Evolutionary conservation across 495 filamentous ascomycete genomes (phyloP).

Genomic region (Tuber umbilicatum): DNA sequence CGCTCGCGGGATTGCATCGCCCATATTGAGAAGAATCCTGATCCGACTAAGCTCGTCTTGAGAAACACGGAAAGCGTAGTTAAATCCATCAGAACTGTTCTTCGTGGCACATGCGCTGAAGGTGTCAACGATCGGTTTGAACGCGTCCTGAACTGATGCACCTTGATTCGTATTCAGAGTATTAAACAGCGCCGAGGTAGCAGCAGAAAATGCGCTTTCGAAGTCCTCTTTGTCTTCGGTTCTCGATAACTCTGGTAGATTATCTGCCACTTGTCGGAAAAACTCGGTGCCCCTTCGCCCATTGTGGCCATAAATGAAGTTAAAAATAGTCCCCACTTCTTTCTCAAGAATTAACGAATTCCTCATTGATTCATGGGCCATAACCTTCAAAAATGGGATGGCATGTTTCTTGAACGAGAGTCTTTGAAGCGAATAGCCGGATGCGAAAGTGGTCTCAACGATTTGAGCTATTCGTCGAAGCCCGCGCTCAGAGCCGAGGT

Average conservation of each 20-base stretch:
- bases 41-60: constrained; percentile 32
- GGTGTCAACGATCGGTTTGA: constrained; percentile 19
- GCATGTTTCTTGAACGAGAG: constrained; percentile 31
- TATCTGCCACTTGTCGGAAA: constrained; percentile 40
- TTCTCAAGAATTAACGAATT: constrained; percentile 53
- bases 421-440: constrained; percentile 8
- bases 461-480: constrained; percentile 28
- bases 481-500: constrained; percentile 31
- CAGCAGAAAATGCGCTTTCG: constrained; percentile 23
- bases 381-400: constrained; percentile 50
- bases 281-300: constrained; percentile 48
- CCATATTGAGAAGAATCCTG: constrained; percentile 45
- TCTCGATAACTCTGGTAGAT: not conserved
- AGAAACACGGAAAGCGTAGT: constrained; percentile 23
- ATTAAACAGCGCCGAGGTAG: constrained; percentile 18
- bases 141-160: constrained; percentile 30
- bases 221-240: constrained; percentile 11
- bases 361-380: constrained; percentile 51
- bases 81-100: constrained; percentile 3
- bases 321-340: constrained; percentile 54
- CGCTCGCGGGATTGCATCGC: constrained; percentile 41
- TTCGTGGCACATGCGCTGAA: constrained; percentile 4
- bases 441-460: constrained; percentile 22
- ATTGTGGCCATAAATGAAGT: constrained; percentile 49
- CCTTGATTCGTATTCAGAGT: constrained; percentile 35